These are phyloP conservation scores for Mucor irregularis DNA, from an alignment of 371 early-diverging fungal genomes.

Conservation along the genomic window DNA sequence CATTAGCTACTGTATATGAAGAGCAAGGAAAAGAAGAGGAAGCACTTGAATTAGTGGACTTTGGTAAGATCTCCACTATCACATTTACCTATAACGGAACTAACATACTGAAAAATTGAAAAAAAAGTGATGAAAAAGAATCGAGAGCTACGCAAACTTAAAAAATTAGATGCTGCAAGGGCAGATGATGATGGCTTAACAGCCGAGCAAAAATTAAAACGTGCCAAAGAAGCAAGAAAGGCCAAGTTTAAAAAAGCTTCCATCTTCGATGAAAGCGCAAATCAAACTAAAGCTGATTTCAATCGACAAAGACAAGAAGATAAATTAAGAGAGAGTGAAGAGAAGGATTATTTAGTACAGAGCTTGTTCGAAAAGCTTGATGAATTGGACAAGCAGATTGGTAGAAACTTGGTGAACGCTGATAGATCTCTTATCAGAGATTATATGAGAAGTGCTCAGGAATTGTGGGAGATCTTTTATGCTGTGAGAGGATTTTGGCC, in stretches of 20 bases:
- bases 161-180: slow-evolving; percentile 1
- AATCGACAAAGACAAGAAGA: slow-evolving; percentile 1
- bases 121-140: slow-evolving; percentile 44
- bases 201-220: slow-evolving; percentile 1
- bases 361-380: slow-evolving; percentile 37
- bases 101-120: too few relatives aligned
- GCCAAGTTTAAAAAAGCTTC: slow-evolving; percentile 14
- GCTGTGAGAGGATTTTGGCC: slow-evolving; percentile 61
- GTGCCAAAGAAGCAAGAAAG: background rate
- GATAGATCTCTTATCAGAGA: slow-evolving; percentile 41
- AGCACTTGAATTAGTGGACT: slow-evolving; percentile 66
- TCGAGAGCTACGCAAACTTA: slow-evolving; percentile 25
- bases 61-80: slow-evolving; percentile 36
- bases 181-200: background rate
- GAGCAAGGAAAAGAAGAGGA: slow-evolving; percentile 76
- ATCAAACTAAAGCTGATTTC: slow-evolving; percentile 1
- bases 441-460: slow-evolving; percentile 52
- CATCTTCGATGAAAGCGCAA: slow-evolving; percentile 28
- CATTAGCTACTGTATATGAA: slow-evolving; percentile 82
- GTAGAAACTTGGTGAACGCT: slow-evolving; percentile 13
- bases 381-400: slow-evolving; percentile 26
- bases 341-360: slow-evolving; percentile 13
- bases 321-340: slow-evolving; percentile 17
- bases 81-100: too few relatives aligned
- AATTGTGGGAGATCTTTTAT: slow-evolving; percentile 51